Percentiles rank a stretch among this genome's conserved stretches.
Conservation (phyloP, 768 basidiomycete species). For the Pulveroboletus ravenelii region DNA sequence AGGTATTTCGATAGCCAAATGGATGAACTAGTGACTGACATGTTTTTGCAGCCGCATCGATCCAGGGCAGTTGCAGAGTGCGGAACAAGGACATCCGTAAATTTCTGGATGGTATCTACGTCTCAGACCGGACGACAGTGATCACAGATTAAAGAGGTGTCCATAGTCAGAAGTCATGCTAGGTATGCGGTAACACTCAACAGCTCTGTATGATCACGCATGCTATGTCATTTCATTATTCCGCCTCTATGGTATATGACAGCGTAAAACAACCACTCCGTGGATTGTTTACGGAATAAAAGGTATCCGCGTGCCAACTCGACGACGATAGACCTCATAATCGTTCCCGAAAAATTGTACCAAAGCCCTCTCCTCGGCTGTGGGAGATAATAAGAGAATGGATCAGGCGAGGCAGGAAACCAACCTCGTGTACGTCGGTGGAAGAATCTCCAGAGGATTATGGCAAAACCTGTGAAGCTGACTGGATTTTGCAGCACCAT, state of each 20-base stretch:
- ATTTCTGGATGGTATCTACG: slow-evolving; percentile 93
- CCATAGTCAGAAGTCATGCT: slow-evolving; percentile 15
- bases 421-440: slow-evolving; percentile 70
- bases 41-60: slow-evolving; percentile 69
- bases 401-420: slow-evolving; percentile 24
- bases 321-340: slow-evolving; percentile 69
- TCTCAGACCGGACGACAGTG: slow-evolving; percentile 71
- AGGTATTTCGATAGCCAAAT: slow-evolving; percentile 40
- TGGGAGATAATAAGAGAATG: slow-evolving; percentile 2
- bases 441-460: slow-evolving; percentile 86
- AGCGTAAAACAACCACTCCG: neutral
- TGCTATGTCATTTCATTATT: slow-evolving; percentile 16
- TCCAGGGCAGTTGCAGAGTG: slow-evolving; percentile 94
- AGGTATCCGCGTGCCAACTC: slow-evolving; percentile 85
- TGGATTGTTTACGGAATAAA: slow-evolving; percentile 55
- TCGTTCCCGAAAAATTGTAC: slow-evolving; percentile 87
- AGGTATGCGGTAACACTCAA: slow-evolving; percentile 19
- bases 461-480: slow-evolving; percentile 58
- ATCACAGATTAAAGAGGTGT: slow-evolving; percentile 38
- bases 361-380: slow-evolving; percentile 80
- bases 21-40: slow-evolving; percentile 3
- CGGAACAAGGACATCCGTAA: slow-evolving; percentile 99
- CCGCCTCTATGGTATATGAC: neutral
- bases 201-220: slow-evolving; percentile 26
- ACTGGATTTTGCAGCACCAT: slow-evolving; percentile 84